Evolutionary conservation across 2,329 filamentous ascomycete species (phyloP).

Genomic region (Fusarium circinatum): DNA sequence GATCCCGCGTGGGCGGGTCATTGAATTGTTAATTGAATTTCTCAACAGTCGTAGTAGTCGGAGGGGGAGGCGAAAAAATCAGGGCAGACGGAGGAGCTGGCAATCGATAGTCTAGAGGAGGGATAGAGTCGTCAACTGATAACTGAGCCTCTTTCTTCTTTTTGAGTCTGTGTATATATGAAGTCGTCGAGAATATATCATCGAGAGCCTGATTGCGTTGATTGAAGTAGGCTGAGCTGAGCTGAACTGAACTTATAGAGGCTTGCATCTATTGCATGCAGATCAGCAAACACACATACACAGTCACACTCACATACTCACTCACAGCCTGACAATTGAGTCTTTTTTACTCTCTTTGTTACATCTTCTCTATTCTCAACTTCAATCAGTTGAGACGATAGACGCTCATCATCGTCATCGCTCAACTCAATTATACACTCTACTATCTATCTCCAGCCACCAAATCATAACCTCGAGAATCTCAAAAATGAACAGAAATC

Average conservation of each 20-base stretch:
- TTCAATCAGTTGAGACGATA: conserved; percentile 3
- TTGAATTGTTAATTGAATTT: conserved; percentile 30
- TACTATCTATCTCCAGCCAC: not conserved
- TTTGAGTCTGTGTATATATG: not conserved
- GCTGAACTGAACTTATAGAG: conserved; percentile 8
- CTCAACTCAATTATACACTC: not conserved
- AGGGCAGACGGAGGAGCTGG: conserved; percentile 6
- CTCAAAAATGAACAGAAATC: conserved; percentile 33
- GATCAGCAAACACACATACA: not conserved
- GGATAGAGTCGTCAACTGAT: conserved; percentile 12
- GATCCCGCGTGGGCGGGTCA: conserved; percentile 20
- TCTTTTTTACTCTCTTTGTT: not conserved
- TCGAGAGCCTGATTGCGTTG: not conserved
- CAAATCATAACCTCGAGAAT: not conserved
- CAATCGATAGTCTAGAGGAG: conserved; percentile 25
- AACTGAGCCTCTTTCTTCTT: not conserved
- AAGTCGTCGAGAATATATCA: not conserved
- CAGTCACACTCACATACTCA: not conserved
- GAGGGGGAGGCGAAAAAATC: conserved; percentile 15
- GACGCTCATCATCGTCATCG: conserved; percentile 4
- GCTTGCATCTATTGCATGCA: conserved; percentile 2
- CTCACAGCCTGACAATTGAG: not conserved
- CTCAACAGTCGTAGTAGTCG: not conserved
- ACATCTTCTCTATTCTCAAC: not conserved
- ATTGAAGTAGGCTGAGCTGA: not conserved